phyloP scores from a whole-genome alignment of 2,329 filamentous ascomycete species.

The Pezicula radicicola region DNA sequence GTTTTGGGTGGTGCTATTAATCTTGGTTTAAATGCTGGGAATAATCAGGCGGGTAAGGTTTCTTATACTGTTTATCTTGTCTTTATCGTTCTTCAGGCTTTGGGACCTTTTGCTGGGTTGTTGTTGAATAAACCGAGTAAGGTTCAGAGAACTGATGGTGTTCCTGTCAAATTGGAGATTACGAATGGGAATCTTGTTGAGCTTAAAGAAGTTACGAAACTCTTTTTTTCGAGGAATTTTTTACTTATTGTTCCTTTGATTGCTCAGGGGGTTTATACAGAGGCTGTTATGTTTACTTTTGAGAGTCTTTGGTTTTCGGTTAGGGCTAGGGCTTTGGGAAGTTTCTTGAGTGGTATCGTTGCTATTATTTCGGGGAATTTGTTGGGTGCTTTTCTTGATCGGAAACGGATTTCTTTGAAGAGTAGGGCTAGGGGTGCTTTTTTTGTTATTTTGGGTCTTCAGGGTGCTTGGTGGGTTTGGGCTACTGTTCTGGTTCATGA shows the following conservation, averaged over 20 bases:
- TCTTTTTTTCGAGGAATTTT: slow-evolving; percentile 60
- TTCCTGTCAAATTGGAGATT: slow-evolving; percentile 57
- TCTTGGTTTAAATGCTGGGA: slow-evolving; percentile 59
- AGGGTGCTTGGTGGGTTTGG: slow-evolving; percentile 74
- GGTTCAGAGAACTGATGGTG: slow-evolving; percentile 64
- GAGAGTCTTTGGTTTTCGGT: slow-evolving; percentile 67
- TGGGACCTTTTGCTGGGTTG: slow-evolving; percentile 61
- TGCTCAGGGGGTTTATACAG: slow-evolving; percentile 66
- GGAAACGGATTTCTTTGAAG: slow-evolving; percentile 17
- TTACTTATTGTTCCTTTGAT: slow-evolving; percentile 66
- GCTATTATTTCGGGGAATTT: slow-evolving; percentile 64
- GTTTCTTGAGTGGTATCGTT: slow-evolving; percentile 66
- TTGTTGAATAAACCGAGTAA: slow-evolving; percentile 58
- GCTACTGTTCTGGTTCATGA: slow-evolving; percentile 61
- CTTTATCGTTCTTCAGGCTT: slow-evolving; percentile 68
- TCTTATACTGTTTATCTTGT: slow-evolving; percentile 66
- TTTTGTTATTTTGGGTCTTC: slow-evolving; percentile 35
- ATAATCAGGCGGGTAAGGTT: slow-evolving; percentile 58
- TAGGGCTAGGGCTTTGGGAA: slow-evolving; percentile 64
- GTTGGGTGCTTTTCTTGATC: slow-evolving; percentile 43
- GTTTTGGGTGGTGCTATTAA: slow-evolving; percentile 72
- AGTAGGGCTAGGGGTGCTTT: slow-evolving; percentile 23
- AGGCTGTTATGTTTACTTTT: slow-evolving; percentile 72
- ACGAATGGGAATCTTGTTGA: slow-evolving; percentile 54
- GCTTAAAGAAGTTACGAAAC: slow-evolving; percentile 53